Percentiles rank a stretch among this genome's conserved stretches.
Conservation (phyloP, 78 protist species). For the Emiliania huxleyi region DNA sequence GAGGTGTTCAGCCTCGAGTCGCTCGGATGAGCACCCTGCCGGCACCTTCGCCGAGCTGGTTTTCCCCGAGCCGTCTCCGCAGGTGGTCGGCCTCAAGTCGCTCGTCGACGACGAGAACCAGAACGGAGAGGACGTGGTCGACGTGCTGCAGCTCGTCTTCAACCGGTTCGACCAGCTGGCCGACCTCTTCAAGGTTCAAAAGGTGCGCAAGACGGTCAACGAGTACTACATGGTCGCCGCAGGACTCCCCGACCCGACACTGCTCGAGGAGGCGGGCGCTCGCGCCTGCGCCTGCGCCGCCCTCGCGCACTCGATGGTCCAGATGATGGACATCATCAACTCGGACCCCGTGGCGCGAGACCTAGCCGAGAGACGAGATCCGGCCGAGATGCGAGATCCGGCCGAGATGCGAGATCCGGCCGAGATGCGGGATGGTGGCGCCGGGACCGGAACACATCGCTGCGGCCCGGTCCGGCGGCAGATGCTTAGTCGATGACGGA, state of each 20-base stretch:
- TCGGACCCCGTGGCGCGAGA: not conserved
- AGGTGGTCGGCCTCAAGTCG: not conserved
- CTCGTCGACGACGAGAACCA: not conserved
- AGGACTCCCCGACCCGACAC: not conserved
- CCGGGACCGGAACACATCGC: no score
- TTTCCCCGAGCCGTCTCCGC: no score
- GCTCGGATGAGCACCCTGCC: no score
- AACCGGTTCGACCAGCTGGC: not conserved
- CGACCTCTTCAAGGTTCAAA: not conserved
- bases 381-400: no score
- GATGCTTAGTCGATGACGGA: no score
- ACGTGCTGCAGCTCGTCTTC: not conserved
- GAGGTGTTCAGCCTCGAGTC: no score
- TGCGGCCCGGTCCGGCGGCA: no score
- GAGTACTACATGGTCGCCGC: slow-evolving; percentile 9
- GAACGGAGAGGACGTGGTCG: not conserved
- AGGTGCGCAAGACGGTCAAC: not conserved
- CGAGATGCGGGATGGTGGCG: no score
- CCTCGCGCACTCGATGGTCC: not conserved
- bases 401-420: no score
- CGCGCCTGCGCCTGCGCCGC: not conserved
- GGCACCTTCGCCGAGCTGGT: no score
- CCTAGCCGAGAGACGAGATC: no score
- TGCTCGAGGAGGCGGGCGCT: not conserved
- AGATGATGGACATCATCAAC: not conserved